Conservation (phyloP, 352 stramenopile species). For the Pythium volutum region DNA sequence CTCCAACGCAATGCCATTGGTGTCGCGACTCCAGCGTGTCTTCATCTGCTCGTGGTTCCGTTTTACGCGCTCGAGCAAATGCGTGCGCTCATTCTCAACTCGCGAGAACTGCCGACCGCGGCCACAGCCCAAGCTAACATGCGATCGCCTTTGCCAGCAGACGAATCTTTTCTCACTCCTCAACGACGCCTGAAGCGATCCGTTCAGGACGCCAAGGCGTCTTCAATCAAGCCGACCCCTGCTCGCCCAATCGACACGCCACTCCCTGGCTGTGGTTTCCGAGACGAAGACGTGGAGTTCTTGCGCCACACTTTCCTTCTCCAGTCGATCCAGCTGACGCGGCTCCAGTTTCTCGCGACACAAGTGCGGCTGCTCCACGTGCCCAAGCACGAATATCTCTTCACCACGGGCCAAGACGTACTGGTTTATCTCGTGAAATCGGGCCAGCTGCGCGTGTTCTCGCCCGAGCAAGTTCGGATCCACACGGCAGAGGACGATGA, state of each 20-base stretch:
- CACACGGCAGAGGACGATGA: background rate
- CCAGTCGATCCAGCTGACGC: constrained; percentile 30
- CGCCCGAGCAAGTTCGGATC: constrained; percentile 30
- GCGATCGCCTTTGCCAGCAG: background rate
- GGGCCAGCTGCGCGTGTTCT: constrained; percentile 45
- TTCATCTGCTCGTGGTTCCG: constrained; percentile 38
- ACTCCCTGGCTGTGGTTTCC: constrained; percentile 16
- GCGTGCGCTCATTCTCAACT: constrained; percentile 3
- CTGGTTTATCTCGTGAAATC: constrained; percentile 41
- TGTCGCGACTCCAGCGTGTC: constrained; percentile 32
- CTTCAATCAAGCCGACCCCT: background rate
- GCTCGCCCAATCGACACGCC: background rate
- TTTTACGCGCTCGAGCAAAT: constrained; percentile 34
- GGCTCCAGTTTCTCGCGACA: constrained; percentile 43
- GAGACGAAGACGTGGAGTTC: constrained; percentile 24
- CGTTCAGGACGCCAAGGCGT: background rate
- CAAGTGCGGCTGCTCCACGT: constrained; percentile 34
- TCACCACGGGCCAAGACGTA: constrained; percentile 46
- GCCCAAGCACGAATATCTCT: constrained; percentile 46
- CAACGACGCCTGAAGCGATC: constrained; percentile 9
- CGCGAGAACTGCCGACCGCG: background rate
- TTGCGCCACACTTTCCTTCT: constrained; percentile 50
- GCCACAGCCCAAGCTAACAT: background rate
- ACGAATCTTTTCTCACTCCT: constrained; percentile 12
- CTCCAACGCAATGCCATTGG: constrained; percentile 49